Base-by-base conservation (phyloP, 352 stramenopile genomes). In the Pythium pyrilobum region DNA sequence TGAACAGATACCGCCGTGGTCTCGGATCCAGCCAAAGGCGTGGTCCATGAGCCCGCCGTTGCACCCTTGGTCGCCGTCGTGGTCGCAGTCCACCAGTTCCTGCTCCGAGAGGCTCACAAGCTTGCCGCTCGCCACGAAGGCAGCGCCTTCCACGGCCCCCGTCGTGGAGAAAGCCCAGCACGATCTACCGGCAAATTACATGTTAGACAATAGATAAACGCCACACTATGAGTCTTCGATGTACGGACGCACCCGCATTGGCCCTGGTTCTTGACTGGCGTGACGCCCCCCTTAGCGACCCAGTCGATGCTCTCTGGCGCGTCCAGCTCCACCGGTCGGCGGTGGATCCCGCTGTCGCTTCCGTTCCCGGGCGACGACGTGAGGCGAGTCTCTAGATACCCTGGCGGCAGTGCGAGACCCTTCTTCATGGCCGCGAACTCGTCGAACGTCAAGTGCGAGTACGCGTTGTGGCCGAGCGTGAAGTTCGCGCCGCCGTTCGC, bases 141-240 rank as follows among this genome's bases (percentile, higher is more conserved):
- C 77, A 15, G 92, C 95, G n/a, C 96, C 97, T 76, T 99, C 97
- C 38, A 99, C 93, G 1, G 95, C 87, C 23, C 97, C 97, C 7
- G 96, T 99, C 5, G 97, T 94, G 4, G 92, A 98, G 72, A 99
- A 99, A 8, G 93, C 92, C 96, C 96, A 99, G 77, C 96, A 99
- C 31, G 89, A 48, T n/a, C n/a, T n/a, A n/a, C n/a, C n/a, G n/a
- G n/a, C n/a, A n/a, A n/a, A n/a, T n/a, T n/a, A n/a, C n/a, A n/a
- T n/a, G n/a, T n/a, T n/a, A n/a, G n/a, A n/a, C n/a, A n/a, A n/a
- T n/a, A n/a, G n/a, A n/a, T n/a, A n/a, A n/a, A n/a, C n/a, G n/a
- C n/a, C n/a, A n/a, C n/a, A n/a, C n/a, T n/a, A n/a, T n/a, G n/a
- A n/a, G n/a, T n/a, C n/a, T n/a, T n/a, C n/a, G n/a, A n/a, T n/a